Evolutionary conservation across 2,329 filamentous ascomycete species (phyloP), one percentile per base, ranked within the genome.

Genomic region (Cryphonectria naterciae): DNA sequence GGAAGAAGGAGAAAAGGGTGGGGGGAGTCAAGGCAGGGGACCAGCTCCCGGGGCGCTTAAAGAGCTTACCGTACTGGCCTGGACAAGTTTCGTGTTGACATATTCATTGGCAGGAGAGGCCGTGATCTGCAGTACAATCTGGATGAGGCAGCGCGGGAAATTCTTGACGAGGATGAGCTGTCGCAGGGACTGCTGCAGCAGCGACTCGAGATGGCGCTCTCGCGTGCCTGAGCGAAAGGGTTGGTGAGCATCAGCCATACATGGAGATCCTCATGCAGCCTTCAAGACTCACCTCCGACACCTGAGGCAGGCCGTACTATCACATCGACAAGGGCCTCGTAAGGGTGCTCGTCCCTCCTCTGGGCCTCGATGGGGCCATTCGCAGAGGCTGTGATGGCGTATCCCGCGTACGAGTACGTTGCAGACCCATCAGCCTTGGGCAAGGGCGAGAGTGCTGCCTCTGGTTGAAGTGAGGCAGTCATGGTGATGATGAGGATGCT

Each of bases 311-410:
- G 95, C 79, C 96, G 90, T 74, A 99, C 89, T 79, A 95, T 90
- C 70, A 99, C 93, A 81, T 98, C 96, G 74, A 99, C 86, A 65
- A 92, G 89, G 39, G 95, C 94, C 83, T 98, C 94, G 81, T 97
- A 95, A 10, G 96, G 92, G 75, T 96, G 89, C 80, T 98, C 94
- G 79, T 99, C 95, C 77, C 93, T 90, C 77, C 95, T 89, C 76
- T 91, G 90, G 22, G 95, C 93, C 83, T 99, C 96, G 75, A 98
- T 89, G 22, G 96, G 96, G 0, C 95, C 96, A 81, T 97, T 98
- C 75, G 97, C 94, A 19, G 93, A 91, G 69, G 92, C 93, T 68
- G 97, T 88, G 74, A 98, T 88, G 61, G 91, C 91, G 81, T 94
- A 97, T 65, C 94, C 93, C 70, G 89, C 86, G 76, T 91, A 87